Percentiles rank a stretch among this genome's conserved stretches.
Conservation (phyloP, 352 stramenopile species). For the Phytophthora ohioensis region DNA sequence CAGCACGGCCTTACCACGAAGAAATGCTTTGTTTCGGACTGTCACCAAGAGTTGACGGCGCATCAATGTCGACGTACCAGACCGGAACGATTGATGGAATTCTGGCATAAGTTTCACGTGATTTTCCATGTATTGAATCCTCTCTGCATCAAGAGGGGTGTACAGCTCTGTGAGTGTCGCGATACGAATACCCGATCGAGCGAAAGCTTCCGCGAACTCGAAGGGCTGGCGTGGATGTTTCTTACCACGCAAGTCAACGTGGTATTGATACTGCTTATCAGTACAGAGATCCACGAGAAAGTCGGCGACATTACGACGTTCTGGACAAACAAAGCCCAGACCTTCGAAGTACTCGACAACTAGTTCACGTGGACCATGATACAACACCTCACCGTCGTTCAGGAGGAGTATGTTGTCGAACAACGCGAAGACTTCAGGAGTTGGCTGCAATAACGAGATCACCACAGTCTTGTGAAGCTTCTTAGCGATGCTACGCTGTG, state of each 20-base stretch:
- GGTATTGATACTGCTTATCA: constrained; percentile 46
- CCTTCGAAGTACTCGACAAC: constrained; percentile 41
- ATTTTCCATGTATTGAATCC: constrained; percentile 53
- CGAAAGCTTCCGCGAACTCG: constrained; percentile 42
- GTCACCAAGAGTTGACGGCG: constrained; percentile 66
- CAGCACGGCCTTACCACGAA: constrained; percentile 46
- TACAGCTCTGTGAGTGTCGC: constrained; percentile 33
- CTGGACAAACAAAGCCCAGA: constrained; percentile 46
- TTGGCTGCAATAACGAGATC: constrained; percentile 85
- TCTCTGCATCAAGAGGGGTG: constrained; percentile 11
- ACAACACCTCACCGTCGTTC: constrained; percentile 51
- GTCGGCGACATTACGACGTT: constrained; percentile 42
- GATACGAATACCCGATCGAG: constrained; percentile 34
- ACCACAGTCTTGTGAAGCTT: constrained; percentile 50
- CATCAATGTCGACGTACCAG: constrained; percentile 37
- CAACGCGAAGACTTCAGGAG: constrained; percentile 90
- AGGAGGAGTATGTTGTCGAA: constrained; percentile 74
- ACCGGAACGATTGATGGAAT: constrained; percentile 39
- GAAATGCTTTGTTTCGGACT: constrained; percentile 45
- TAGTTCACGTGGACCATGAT: constrained; percentile 26
- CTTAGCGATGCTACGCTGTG: constrained; percentile 29
- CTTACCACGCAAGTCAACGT: constrained; percentile 18
- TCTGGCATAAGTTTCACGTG: constrained; percentile 70
- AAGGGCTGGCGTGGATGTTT: constrained; percentile 20
- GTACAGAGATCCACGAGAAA: constrained; percentile 51